Conservation (phyloP, 306 rosid species). For the Cyclanthera cordifolia region DNA sequence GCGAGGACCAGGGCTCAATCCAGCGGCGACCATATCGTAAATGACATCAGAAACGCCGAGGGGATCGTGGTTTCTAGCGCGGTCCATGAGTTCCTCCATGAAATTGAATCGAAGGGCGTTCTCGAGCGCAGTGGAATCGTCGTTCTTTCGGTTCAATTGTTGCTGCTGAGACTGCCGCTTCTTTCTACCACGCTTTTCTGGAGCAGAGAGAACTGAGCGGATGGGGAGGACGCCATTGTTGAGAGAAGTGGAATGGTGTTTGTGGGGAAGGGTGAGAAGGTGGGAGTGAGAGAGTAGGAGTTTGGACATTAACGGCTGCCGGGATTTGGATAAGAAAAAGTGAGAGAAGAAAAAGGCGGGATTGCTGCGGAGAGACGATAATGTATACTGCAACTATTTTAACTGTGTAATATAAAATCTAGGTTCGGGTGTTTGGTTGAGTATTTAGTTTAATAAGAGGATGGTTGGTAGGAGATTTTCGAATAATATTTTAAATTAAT, state of each 20-base stretch:
- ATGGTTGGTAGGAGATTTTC: too few species aligned
- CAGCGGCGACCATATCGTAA: constrained; percentile 92
- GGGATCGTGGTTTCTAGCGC: constrained; percentile 59
- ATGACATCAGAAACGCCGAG: constrained; percentile 57
- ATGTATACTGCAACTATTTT: background rate
- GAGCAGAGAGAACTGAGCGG: constrained; percentile 39
- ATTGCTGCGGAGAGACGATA: background rate
- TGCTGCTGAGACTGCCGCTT: constrained; percentile 30
- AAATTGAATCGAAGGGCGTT: constrained; percentile 65
- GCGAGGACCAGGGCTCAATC: constrained; percentile 82
- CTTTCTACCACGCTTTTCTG: constrained; percentile 51
- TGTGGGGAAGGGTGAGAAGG: constrained; percentile 16
- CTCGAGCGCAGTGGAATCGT: constrained; percentile 40
- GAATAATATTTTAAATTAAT: too few species aligned
- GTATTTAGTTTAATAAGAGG: too few species aligned
- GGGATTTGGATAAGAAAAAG: constrained; percentile 11
- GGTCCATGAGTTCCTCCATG: constrained; percentile 95
- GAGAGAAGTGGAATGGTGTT: constrained; percentile 6
- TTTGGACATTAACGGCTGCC: constrained; percentile 1
- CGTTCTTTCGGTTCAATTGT: constrained; percentile 23
- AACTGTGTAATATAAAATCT: background rate
- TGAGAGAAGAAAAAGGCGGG: background rate
- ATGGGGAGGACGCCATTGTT: constrained; percentile 26
- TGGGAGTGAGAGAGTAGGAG: constrained; percentile 26
- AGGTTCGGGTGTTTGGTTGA: too few species aligned